Base-by-base conservation (phyloP, 179 eudicot species). In the Nepenthes alata region DNA sequence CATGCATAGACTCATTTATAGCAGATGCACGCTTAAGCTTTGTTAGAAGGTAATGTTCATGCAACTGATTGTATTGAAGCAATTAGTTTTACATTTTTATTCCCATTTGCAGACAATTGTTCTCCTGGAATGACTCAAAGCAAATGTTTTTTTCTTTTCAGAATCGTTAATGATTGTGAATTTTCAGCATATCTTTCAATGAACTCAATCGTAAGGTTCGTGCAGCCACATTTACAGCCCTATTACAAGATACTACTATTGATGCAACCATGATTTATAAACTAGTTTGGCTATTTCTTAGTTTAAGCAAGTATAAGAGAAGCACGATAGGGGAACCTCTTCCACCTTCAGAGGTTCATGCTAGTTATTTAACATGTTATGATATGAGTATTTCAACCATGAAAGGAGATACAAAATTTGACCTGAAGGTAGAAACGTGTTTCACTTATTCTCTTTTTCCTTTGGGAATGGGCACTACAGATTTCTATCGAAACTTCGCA, bases 1-100 rank as follows among this genome's bases (percentile, higher is more conserved):
- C 95, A 11, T 88, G 95, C 61, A 61, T 88, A 61, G 95, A 85
- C 73, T 70, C 74, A 35, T 64, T 78, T 55, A 36, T 81, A 51
- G 95, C 95, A 58, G 78, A 79, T 71, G 85, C 89, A 58, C 79
- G 89, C 62, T 83, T 91, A 41, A 61, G 79, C 68, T 85, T 88
- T 67, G 61, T 83, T 53, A 88, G 91, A 48, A 75, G 95, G 95
- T 87, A 68, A 77, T 36, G 44, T 36, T 55, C 34, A 25, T 55
- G 38, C 58, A 34, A 34, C 36, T 35, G n/a, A 25, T 25, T 16
- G 37, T 52, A 12, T n/a, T 52, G 55, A 52, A 52, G 14, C 16
- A 52, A 4, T 52, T 52, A 2, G 5, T 52, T 52, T 16, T 52
- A 11, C n/a, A 15, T 16, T 52, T 52, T 5, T n/a, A 16, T 52